phyloP scores from a whole-genome alignment of 208 protist genomes.

The Porcisia hertigi region DNA sequence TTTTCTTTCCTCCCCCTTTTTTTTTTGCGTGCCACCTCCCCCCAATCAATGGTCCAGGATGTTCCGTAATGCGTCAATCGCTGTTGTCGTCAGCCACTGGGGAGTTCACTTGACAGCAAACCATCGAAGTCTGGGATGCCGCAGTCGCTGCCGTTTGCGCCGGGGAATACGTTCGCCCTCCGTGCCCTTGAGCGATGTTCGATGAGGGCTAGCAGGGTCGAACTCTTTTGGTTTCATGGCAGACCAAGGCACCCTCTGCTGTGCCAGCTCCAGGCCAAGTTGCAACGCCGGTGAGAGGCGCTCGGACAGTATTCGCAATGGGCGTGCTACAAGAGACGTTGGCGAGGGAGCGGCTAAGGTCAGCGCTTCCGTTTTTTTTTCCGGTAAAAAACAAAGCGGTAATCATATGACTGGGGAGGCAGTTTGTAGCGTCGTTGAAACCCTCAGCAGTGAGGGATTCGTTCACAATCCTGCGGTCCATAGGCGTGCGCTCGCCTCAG shows the following conservation, averaged over 20 bases:
- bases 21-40: neutral
- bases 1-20: neutral
- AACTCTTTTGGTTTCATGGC: neutral
- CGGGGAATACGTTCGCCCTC: neutral
- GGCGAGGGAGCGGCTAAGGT: slow-evolving; percentile 20
- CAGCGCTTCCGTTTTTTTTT: slow-evolving; percentile 22
- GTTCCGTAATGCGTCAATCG: no score
- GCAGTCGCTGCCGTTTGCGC: neutral
- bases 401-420: slow-evolving; percentile 29
- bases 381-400: slow-evolving; percentile 12
- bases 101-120: no score
- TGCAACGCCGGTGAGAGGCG: neutral
- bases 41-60: no score
- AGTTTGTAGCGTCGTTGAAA: slow-evolving; percentile 21
- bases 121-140: neutral
- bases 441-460: slow-evolving; percentile 25
- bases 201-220: no score
- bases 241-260: neutral
- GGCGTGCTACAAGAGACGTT: neutral
- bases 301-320: neutral
- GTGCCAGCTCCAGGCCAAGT: neutral
- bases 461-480: slow-evolving; percentile 19
- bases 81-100: no score
- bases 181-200: neutral
- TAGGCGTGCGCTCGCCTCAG: slow-evolving; percentile 11